phyloP scores from a whole-genome alignment of 352 stramenopile genomes.

The Globisporangium cystogenes region DNA sequence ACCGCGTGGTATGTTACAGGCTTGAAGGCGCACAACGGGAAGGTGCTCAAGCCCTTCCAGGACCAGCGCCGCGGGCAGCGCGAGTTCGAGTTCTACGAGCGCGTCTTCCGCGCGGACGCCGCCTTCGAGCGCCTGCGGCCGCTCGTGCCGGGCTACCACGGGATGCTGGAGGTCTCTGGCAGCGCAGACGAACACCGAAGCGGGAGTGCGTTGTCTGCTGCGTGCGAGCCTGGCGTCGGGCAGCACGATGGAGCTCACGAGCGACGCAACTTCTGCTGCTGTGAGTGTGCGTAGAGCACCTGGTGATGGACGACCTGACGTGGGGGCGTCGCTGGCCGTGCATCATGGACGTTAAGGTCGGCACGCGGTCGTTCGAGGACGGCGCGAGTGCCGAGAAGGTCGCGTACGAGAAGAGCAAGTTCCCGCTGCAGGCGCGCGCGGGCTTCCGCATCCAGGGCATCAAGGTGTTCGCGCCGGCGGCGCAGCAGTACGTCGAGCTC shows the following conservation, averaged over 20 bases:
- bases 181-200: slow-evolving; percentile 6
- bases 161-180: slow-evolving; percentile 32
- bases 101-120: slow-evolving; percentile 29
- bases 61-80: slow-evolving; percentile 66
- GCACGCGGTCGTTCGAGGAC: slow-evolving; percentile 92
- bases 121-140: slow-evolving; percentile 23
- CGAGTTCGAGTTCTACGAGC: slow-evolving; percentile 77
- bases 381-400: slow-evolving; percentile 87
- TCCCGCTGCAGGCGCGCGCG: slow-evolving; percentile 85
- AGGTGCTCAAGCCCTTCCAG: slow-evolving; percentile 86
- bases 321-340: slow-evolving; percentile 75
- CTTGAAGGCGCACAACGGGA: slow-evolving; percentile 52
- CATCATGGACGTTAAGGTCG: slow-evolving; percentile 97
- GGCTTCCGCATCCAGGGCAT: slow-evolving; percentile 95
- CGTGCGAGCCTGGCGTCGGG: background rate
- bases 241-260: background rate
- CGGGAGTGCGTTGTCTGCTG: slow-evolving; percentile 5
- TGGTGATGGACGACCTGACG: slow-evolving; percentile 91
- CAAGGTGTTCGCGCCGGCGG: slow-evolving; percentile 71
- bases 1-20: slow-evolving; percentile 29
- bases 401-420: slow-evolving; percentile 89
- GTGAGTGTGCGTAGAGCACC: slow-evolving; percentile 44
- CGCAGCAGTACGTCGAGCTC: slow-evolving; percentile 62
- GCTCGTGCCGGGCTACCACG: slow-evolving; percentile 65
- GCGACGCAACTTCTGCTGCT: background rate